Evolutionary conservation across 2,329 filamentous ascomycete genomes (phyloP).

Genomic region (Ophiosphaerella korrae): DNA sequence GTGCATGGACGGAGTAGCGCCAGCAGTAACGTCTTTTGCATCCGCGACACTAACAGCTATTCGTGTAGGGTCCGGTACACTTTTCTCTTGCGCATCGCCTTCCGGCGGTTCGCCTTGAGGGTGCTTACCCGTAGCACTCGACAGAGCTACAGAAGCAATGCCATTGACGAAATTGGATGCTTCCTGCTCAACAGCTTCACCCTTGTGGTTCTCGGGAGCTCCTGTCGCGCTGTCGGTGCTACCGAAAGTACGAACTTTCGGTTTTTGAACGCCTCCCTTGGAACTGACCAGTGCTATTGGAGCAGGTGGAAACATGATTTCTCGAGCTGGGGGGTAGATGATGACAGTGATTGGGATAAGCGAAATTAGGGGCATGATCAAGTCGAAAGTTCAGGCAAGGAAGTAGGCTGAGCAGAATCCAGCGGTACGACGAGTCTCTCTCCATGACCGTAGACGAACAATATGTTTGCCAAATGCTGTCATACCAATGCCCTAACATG

Average conservation of each 20-base stretch:
- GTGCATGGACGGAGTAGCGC: constrained; percentile 54
- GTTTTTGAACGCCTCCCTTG: constrained; percentile 76
- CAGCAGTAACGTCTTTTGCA: constrained; percentile 59
- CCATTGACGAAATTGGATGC: constrained; percentile 80
- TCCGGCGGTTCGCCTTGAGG: constrained; percentile 66
- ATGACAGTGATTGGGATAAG: constrained; percentile 68
- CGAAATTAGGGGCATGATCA: constrained; percentile 68
- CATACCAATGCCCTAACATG: constrained; percentile 60
- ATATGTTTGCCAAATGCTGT: constrained; percentile 74
- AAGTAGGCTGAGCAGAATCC: constrained; percentile 67
- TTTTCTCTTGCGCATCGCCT: constrained; percentile 52
- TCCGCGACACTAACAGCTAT: constrained; percentile 60
- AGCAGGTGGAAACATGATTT: constrained; percentile 74
- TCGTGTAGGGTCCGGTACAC: constrained; percentile 66
- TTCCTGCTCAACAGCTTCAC: constrained; percentile 82
- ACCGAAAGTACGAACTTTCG: constrained; percentile 74
- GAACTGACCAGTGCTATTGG: constrained; percentile 74
- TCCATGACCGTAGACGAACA: constrained; percentile 77
- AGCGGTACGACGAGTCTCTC: constrained; percentile 70
- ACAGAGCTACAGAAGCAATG: constrained; percentile 73
- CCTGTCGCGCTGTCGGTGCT: constrained; percentile 79
- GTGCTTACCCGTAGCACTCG: constrained; percentile 77
- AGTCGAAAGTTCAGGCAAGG: constrained; percentile 72
- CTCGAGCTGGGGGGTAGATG: constrained; percentile 65
- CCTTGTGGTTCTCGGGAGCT: constrained; percentile 80